Evolutionary conservation across 768 basidiomycete genomes (phyloP), one percentile per base, ranked within the genome.

Genomic region (Ramaria sp.): DNA sequence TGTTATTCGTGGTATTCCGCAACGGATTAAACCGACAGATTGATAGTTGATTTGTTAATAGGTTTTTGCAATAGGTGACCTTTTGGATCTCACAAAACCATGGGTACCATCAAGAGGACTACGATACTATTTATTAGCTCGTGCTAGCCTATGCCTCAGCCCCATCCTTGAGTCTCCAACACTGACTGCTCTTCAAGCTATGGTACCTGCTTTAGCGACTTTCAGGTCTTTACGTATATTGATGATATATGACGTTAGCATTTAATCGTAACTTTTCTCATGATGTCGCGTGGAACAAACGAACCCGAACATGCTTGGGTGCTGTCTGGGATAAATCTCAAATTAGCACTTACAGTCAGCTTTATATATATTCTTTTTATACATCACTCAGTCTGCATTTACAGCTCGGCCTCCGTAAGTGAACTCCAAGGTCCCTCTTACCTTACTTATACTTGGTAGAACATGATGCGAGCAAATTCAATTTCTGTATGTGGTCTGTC

Each of bases 61-160:
- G 53, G 53, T 55, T 20, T 55, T 55, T 48, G 53, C 53, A n/a
- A 55, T 55, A 27, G 53, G 41, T 8, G 43, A 55, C n/a, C 30
- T 55, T 15, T 30, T 55, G 42, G 53, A 55, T 36, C 42, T 55
- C 44, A 55, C 53, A 13, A 25, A 55, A 34, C 43, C 53, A 13
- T 18, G 47, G 13, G 45, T 47, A 13, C 13, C 44, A 5, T 37
- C 42, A n/a, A 48, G 20, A 5, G 53, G 53, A 0, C 18, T 18
- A 20, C 53, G 53, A 3, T 55, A 28, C 13, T 55, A 55, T 22
- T 18, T 55, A 2, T 43, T 55, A 3, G 53, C 53, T 27, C 43
- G 53, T 13, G 53, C 53, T 45, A 34, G 39, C 39, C 39, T 41
- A n/a, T 55, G 53, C 34, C 25, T 55, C n/a, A 27, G 47, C 8